Conservation (phyloP, 164 flowering plant genomes). For the Amborella trichopoda region DNA sequence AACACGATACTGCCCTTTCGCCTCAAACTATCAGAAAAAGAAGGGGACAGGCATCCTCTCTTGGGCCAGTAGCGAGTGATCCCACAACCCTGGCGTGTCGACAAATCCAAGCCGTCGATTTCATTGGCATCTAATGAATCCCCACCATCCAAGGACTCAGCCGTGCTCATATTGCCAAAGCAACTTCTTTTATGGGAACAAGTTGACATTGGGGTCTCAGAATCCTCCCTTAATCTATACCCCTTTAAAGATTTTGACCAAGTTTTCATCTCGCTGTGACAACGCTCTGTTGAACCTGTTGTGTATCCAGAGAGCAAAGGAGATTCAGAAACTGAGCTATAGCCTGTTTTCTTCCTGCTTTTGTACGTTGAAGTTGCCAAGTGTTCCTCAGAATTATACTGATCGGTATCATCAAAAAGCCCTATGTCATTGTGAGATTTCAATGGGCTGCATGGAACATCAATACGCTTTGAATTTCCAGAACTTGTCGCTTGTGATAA, state of each 20-base stretch:
- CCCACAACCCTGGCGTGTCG: constrained; percentile 78
- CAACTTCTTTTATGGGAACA: constrained; percentile 47
- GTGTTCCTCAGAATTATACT: constrained; percentile 66
- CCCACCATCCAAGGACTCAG: constrained; percentile 75
- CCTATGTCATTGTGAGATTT: constrained; percentile 29
- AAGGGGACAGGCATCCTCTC: constrained; percentile 81
- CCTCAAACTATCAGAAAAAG: constrained; percentile 77
- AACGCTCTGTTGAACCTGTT: not conserved
- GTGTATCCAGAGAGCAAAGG: constrained; percentile 39
- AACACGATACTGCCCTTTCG: constrained; percentile 70
- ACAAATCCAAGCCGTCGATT: constrained; percentile 58
- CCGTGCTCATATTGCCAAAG: constrained; percentile 44
- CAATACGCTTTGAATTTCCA: constrained; percentile 11
- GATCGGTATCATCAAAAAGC: constrained; percentile 64
- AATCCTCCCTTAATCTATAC: constrained; percentile 32
- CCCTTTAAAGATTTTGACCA: constrained; percentile 35
- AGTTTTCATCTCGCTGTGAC: too few species aligned
- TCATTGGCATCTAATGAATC: constrained; percentile 62
- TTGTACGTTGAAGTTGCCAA: constrained; percentile 12
- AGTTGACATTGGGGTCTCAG: constrained; percentile 78
- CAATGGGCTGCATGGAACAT: constrained; percentile 19
- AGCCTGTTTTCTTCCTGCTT: constrained; percentile 3
- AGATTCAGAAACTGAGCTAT: constrained; percentile 22
- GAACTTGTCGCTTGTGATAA: too few species aligned
- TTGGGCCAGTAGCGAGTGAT: constrained; percentile 90